A percentile compares a stretch with the other conserved stretches of the same genome.
These are phyloP conservation scores for Fusarium pseudograminearum DNA, from an alignment of 2,329 filamentous ascomycete genomes.

Conservation along the genomic window DNA sequence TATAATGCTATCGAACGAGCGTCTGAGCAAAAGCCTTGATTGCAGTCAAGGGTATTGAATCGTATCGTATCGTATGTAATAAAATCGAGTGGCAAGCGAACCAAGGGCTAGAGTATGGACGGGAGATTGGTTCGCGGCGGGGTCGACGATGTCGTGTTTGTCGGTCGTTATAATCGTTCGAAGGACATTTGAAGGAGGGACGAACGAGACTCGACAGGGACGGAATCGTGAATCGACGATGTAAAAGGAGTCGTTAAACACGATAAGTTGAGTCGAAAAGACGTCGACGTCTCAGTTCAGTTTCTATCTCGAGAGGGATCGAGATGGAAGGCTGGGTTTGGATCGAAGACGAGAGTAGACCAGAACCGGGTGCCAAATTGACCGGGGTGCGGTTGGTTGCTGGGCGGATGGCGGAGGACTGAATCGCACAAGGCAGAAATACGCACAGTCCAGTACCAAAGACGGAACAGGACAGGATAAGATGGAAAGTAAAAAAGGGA, in stretches of 20 bases:
- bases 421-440: slow-evolving; percentile 39
- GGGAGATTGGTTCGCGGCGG: slow-evolving; percentile 40
- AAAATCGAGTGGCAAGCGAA: slow-evolving; percentile 27
- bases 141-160: slow-evolving; percentile 45
- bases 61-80: slow-evolving; percentile 20
- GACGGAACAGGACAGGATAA: slow-evolving; percentile 3
- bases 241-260: slow-evolving; percentile 36
- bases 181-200: slow-evolving; percentile 49
- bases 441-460: slow-evolving; percentile 34
- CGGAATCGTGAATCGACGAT: slow-evolving; percentile 28
- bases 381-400: slow-evolving; percentile 43
- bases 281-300: slow-evolving; percentile 30
- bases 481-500: slow-evolving; percentile 5
- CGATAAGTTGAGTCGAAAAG: slow-evolving; percentile 31
- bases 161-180: slow-evolving; percentile 51
- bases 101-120: slow-evolving; percentile 29
- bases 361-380: slow-evolving; percentile 35
- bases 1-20: slow-evolving; percentile 29
- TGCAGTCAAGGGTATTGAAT: slow-evolving; percentile 10
- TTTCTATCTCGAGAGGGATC: slow-evolving; percentile 33
- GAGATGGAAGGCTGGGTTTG: slow-evolving; percentile 30
- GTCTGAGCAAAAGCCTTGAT: slow-evolving; percentile 19
- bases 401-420: slow-evolving; percentile 44
- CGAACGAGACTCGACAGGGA: slow-evolving; percentile 42
- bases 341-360: slow-evolving; percentile 30